A percentile compares a stretch with the other conserved stretches of the same genome.
These are phyloP conservation scores for Leishmania tarentolae DNA, from an alignment of 208 protist species.

Conservation along the genomic window DNA sequence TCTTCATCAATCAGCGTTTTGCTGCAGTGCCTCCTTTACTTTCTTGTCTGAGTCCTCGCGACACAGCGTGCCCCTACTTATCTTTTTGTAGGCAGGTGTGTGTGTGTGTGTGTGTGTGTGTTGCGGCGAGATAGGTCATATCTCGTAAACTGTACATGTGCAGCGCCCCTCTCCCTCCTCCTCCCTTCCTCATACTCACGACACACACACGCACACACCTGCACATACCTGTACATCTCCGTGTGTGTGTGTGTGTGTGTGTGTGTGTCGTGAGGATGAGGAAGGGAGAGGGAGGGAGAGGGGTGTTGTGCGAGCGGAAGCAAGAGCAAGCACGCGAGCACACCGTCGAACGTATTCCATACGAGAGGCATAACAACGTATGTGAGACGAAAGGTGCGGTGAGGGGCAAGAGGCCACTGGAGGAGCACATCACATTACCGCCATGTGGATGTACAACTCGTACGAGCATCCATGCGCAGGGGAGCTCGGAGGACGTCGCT, in stretches of 20 bases:
- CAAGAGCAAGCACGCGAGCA: background rate
- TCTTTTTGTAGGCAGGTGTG: background rate
- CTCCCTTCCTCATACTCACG: background rate
- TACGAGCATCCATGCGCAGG: background rate
- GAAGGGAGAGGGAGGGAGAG: background rate
- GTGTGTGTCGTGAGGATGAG: background rate
- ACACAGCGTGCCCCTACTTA: background rate
- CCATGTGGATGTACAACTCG: background rate
- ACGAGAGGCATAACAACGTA: background rate
- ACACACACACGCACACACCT: background rate
- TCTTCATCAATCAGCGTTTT: background rate
- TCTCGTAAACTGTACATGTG: background rate
- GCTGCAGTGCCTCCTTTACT: background rate
- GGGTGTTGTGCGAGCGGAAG: background rate
- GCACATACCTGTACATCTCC: background rate
- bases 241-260: background rate
- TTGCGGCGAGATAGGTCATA: background rate
- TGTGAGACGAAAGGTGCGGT: background rate
- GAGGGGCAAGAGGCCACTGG: background rate
- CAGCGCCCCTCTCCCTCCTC: background rate
- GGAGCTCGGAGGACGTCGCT: background rate
- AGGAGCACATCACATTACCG: background rate
- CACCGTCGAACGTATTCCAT: background rate
- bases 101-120: background rate
- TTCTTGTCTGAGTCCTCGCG: background rate